phyloP scores from a whole-genome alignment of 1,284 basidiomycete species.

The Schizopora paradoxa region DNA sequence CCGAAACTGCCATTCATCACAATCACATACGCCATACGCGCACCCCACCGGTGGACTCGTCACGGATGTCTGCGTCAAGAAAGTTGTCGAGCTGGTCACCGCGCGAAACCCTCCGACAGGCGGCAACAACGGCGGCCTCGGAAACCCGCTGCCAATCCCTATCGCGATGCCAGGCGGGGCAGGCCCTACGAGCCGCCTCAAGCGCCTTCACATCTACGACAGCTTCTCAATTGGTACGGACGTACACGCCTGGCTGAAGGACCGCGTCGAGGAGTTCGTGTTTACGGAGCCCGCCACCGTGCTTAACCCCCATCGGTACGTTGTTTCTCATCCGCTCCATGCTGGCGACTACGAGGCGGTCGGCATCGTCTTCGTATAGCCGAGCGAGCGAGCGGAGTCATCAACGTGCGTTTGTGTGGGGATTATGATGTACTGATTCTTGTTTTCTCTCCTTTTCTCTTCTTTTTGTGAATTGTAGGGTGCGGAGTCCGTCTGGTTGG shows the following conservation, averaged over 20 bases:
- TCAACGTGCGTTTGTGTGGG: too few species aligned
- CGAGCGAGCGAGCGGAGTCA: too few species aligned
- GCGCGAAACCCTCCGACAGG: slow-evolving; percentile 48
- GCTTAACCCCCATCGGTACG: neutral
- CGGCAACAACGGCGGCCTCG: slow-evolving; percentile 27
- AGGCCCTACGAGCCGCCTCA: slow-evolving; percentile 31
- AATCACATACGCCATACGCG: slow-evolving; percentile 27
- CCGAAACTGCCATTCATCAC: slow-evolving; percentile 43
- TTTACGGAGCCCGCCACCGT: slow-evolving; percentile 55
- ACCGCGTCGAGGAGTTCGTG: slow-evolving; percentile 50
- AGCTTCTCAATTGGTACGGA: slow-evolving; percentile 58
- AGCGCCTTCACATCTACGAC: slow-evolving; percentile 55
- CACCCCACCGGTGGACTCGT: slow-evolving; percentile 57
- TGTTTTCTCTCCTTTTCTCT: neutral
- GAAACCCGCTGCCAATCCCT: slow-evolving; percentile 27
- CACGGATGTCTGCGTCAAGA: slow-evolving; percentile 35
- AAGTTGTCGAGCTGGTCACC: slow-evolving; percentile 64
- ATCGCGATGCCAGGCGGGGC: neutral
- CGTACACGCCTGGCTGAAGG: slow-evolving; percentile 58
- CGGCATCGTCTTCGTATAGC: too few species aligned
- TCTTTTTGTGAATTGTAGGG: neutral
- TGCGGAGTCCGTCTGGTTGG: too few species aligned
- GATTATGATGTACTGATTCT: neutral
- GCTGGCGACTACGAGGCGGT: too few species aligned
- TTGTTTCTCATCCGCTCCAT: neutral